phyloP scores from a whole-genome alignment of 2,329 filamentous ascomycete species.

The Polychaeton citri region DNA sequence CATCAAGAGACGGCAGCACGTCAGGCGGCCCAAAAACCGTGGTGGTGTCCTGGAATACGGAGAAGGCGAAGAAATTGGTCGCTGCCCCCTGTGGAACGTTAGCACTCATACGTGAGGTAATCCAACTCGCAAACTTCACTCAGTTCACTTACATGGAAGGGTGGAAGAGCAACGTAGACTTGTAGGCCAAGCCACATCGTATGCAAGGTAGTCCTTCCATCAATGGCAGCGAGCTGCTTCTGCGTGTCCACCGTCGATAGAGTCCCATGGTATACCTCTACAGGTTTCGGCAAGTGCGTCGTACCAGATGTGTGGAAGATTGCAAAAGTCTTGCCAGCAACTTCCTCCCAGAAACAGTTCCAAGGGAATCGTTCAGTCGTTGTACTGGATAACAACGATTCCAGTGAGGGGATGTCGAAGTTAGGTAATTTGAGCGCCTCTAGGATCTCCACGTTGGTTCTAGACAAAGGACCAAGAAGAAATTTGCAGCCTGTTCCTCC shows the following conservation, averaged over 20 bases:
- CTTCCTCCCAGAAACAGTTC: neutral
- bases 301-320: conserved; percentile 10
- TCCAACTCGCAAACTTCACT: too few species aligned
- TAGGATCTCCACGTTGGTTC: neutral
- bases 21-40: conserved; percentile 5
- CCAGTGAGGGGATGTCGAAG: neutral
- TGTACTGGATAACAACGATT: neutral
- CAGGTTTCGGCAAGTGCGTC: neutral
- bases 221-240: conserved; percentile 3
- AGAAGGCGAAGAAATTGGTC: conserved; percentile 6
- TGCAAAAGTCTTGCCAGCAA: conserved; percentile 7
- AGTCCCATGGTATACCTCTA: neutral
- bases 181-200: conserved; percentile 2
- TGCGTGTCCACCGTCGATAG: conserved; percentile 2
- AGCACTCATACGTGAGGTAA: too few species aligned
- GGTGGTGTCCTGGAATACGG: conserved; percentile 5
- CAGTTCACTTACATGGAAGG: conserved; percentile 4
- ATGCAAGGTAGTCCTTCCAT: conserved; percentile 2
- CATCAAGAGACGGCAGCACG: conserved; percentile 2
- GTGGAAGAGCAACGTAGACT: conserved; percentile 5
- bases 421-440: neutral
- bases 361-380: neutral
- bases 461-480: neutral
- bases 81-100: conserved; percentile 2
- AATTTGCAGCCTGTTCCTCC: neutral